These are phyloP conservation scores for Geosmithia flava DNA, from an alignment of 2,329 filamentous ascomycete species.

Conservation along the genomic window DNA sequence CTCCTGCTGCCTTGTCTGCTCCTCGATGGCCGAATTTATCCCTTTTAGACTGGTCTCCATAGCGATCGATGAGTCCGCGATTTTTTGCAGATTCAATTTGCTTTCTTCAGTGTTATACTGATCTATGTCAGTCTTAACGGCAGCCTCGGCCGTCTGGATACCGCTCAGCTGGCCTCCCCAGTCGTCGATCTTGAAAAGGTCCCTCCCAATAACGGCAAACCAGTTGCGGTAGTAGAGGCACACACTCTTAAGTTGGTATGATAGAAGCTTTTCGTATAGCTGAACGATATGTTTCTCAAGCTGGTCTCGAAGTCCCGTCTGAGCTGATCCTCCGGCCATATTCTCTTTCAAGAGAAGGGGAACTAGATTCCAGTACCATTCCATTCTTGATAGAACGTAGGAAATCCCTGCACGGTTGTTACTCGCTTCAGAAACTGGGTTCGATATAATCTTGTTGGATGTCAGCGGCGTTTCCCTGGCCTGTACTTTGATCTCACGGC, in stretches of 20 bases:
- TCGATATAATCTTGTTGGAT: slow-evolving; percentile 12
- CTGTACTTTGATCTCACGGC: slow-evolving; percentile 1
- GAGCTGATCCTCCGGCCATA: not conserved
- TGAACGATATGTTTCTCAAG: slow-evolving; percentile 13
- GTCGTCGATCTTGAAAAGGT: slow-evolving; percentile 17
- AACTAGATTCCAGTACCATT: slow-evolving; percentile 24
- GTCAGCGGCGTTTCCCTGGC: slow-evolving; percentile 6
- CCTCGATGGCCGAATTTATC: slow-evolving; percentile 5
- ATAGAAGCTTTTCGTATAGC: slow-evolving; percentile 25
- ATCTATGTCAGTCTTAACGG: slow-evolving; percentile 4
- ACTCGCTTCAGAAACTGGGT: slow-evolving; percentile 11
- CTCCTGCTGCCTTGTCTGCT: slow-evolving; percentile 6
- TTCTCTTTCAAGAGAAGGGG: slow-evolving; percentile 13
- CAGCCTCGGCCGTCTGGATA: slow-evolving; percentile 15
- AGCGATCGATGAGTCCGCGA: slow-evolving; percentile 2
- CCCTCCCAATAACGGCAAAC: slow-evolving; percentile 12
- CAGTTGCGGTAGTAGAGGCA: slow-evolving; percentile 19
- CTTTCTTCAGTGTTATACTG: slow-evolving; percentile 6
- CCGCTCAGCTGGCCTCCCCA: slow-evolving; percentile 16
- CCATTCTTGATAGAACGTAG: slow-evolving; percentile 21
- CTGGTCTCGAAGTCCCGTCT: slow-evolving; percentile 6
- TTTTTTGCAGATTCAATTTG: slow-evolving; percentile 3
- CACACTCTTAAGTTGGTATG: slow-evolving; percentile 26
- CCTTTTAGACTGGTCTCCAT: slow-evolving; percentile 1
- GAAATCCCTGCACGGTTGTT: slow-evolving; percentile 19